Evolutionary conservation across 2,329 filamentous ascomycete species (phyloP), one percentile per base, ranked within the genome.

Genomic region (Colletotrichum sublineola): DNA sequence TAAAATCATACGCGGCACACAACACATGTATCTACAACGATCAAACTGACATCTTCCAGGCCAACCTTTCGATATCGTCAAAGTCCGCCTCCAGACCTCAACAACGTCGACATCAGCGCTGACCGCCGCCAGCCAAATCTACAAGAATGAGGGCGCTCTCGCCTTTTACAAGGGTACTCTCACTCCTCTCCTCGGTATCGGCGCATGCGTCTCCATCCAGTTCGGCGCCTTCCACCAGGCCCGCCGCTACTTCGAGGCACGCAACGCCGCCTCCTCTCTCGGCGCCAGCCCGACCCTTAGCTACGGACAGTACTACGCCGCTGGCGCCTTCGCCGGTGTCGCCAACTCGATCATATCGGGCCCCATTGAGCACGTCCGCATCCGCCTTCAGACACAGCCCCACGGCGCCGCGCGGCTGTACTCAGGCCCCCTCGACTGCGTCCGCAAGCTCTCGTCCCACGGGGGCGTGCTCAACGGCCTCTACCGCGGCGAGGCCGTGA

Each of bases 131-230:
- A 88, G 88, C 63, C 90, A 92, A 75, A 98, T 99, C 84, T 94
- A 94, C 84, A 91, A 90, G 78, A 92, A 94, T 79, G 96, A 99
- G 82, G 96, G 96, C 1, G 88, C 95, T 2, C 84, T 93, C 15
- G 96, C 96, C 69, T 99, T 99, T 86, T 99, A 99, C 90, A 99
- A 99, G 84, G 96, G 96, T 78, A 98, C 96, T 0, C 87, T 99
- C 68, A 98, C 96, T 6, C 96, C 96, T 0, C 88, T 99, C 68
- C 90, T 99, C 69, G 96, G 96, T 76, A 98, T 99, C 80, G 96
- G 96, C 77, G 96, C 96, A 77, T 99, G 96, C 82, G 95, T 96
- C 57, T 98, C 95, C n/a, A 93, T 99, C 78, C 96, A 99, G 86
- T 99, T 99, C 82, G 96, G 95, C 75, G 96, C 93, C 78, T 99